Percentiles rank a stretch among this genome's conserved stretches.
Conservation (phyloP, 805 yeast genomes). For the Debaryomyces castellii region DNA sequence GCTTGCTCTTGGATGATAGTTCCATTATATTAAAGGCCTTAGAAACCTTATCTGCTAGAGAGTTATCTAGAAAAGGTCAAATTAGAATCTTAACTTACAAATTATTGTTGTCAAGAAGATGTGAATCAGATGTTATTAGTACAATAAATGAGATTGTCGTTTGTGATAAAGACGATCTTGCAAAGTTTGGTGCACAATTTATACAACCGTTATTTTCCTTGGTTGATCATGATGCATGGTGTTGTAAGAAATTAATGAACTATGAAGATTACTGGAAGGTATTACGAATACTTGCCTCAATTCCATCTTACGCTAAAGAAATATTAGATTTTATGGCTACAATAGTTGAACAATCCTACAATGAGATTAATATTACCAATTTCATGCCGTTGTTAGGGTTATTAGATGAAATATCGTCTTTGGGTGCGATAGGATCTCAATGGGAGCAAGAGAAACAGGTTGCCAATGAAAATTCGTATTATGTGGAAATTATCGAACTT, state of each 20-base stretch:
- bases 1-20: constrained; percentile 27
- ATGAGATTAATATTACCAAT: constrained; percentile 46
- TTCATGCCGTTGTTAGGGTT: constrained; percentile 69
- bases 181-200: constrained; percentile 44
- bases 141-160: constrained; percentile 20
- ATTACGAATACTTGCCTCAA: constrained; percentile 47
- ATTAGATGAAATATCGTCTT: constrained; percentile 75
- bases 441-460: constrained; percentile 61
- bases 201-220: constrained; percentile 51
- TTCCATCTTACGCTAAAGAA: constrained; percentile 38
- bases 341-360: constrained; percentile 30
- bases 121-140: constrained; percentile 7
- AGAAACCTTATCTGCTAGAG: constrained; percentile 10
- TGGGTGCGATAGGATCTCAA: constrained; percentile 77
- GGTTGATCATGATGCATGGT: constrained; percentile 45
- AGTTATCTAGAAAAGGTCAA: constrained; percentile 28
- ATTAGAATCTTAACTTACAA: constrained; percentile 54
- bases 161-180: constrained; percentile 43
- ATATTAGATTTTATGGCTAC: constrained; percentile 50
- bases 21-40: constrained; percentile 9
- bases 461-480: constrained; percentile 45
- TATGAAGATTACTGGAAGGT: constrained; percentile 54
- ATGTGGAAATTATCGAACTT: constrained; percentile 50
- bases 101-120: constrained; percentile 42
- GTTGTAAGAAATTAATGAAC: constrained; percentile 31